Evolutionary conservation across 2,329 filamentous ascomycete species (phyloP).

Genomic region (Raffaelea albimanens): DNA sequence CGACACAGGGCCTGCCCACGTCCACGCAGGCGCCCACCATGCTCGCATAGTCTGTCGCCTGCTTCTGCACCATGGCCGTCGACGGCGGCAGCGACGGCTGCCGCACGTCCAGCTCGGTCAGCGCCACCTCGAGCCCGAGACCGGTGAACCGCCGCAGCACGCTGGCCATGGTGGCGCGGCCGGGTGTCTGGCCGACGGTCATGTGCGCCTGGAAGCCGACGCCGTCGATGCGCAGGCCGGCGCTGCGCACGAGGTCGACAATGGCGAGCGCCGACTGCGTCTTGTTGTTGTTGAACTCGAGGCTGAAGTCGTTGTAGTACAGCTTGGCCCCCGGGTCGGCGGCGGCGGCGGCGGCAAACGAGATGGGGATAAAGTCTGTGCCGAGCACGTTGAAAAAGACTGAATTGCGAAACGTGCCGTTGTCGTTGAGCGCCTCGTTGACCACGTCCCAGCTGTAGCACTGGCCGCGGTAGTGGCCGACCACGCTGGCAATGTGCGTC

Average conservation of each 20-base stretch:
- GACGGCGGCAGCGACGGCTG: conserved; percentile 33
- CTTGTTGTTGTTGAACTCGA: conserved; percentile 29
- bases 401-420: conserved; percentile 31
- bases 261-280: conserved; percentile 21
- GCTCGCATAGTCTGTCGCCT: conserved; percentile 36
- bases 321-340: conserved; percentile 33
- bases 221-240: conserved; percentile 37
- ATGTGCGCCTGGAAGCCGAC: conserved; percentile 44
- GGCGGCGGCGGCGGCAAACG: conserved; percentile 34
- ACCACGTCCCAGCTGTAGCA: conserved; percentile 46
- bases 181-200: conserved; percentile 32
- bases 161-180: conserved; percentile 23
- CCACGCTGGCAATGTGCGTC: conserved; percentile 39
- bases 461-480: conserved; percentile 32
- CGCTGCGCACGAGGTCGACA: conserved; percentile 19
- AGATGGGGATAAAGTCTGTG: conserved; percentile 34
- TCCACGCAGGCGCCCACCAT: conserved; percentile 28
- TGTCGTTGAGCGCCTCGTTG: conserved; percentile 42
- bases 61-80: conserved; percentile 28
- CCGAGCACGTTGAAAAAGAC: conserved; percentile 38
- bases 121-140: conserved; percentile 36
- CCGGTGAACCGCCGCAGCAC: conserved; percentile 30
- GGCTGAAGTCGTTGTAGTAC: conserved; percentile 46
- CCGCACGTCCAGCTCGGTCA: conserved; percentile 44
- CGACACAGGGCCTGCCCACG: conserved; percentile 26